Conservation (phyloP, 106 monocot genomes). For the Apostasia ramifera region DNA sequence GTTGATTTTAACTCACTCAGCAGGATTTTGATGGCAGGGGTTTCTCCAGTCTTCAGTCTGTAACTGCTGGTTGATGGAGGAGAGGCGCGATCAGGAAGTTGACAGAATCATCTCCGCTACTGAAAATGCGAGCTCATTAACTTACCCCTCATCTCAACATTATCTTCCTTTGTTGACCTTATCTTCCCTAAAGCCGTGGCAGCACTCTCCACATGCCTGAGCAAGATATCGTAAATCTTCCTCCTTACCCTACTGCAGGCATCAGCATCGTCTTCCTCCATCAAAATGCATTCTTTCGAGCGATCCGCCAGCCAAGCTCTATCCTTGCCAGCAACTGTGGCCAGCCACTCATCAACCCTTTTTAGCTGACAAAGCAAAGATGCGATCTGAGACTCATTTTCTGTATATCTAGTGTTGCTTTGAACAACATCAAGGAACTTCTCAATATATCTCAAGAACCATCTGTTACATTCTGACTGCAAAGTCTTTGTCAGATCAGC, state of each 20-base stretch:
- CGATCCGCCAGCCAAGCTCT: constrained; percentile 10
- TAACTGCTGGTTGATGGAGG: no score
- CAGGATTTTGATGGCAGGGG: no score
- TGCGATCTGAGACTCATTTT: constrained; percentile 35
- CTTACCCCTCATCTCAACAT: background rate
- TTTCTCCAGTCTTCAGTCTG: no score
- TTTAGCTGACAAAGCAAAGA: constrained; percentile 45
- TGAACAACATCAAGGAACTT: constrained; percentile 38
- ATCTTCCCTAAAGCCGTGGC: constrained; percentile 40
- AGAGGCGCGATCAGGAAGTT: no score
- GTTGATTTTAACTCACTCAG: no score
- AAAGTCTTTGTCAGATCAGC: constrained; percentile 23
- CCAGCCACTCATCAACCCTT: constrained; percentile 55
- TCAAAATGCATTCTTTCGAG: constrained; percentile 15
- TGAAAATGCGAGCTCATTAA: no score
- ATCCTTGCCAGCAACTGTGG: constrained; percentile 16
- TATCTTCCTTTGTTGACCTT: constrained; percentile 31
- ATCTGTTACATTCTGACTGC: constrained; percentile 38
- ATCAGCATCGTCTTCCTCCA: constrained; percentile 34
- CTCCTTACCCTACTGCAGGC: constrained; percentile 50
- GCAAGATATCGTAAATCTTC: constrained; percentile 50
- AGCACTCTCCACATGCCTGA: constrained; percentile 35
- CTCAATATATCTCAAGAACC: constrained; percentile 57
- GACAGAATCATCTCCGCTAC: no score
- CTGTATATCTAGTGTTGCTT: background rate